These are phyloP conservation scores for Rhizoclosmatium globosum DNA, from an alignment of 192 early-diverging fungal genomes.

Conservation along the genomic window DNA sequence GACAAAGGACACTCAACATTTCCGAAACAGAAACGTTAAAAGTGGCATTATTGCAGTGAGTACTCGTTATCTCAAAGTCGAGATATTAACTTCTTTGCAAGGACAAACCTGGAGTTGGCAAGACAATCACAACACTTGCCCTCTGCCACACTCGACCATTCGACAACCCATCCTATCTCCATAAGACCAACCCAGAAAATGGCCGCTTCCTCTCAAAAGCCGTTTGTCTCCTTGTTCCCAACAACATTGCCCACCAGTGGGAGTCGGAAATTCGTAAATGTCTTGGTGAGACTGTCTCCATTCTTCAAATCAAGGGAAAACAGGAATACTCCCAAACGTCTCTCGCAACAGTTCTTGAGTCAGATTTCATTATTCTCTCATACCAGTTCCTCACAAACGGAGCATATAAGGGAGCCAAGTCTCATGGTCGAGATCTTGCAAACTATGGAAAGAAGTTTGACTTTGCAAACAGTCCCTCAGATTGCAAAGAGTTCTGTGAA, in stretches of 20 bases:
- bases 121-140: conserved; percentile 22
- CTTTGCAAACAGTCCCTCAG: neutral
- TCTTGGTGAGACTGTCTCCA: conserved; percentile 11
- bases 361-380: conserved; percentile 14
- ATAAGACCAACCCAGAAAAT: neutral
- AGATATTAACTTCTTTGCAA: neutral
- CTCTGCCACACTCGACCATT: conserved; percentile 27
- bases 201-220: conserved; percentile 12
- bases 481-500: neutral
- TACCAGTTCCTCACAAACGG: conserved; percentile 33
- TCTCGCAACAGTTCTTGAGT: neutral
- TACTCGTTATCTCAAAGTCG: neutral
- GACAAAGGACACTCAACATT: neutral
- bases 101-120: conserved; percentile 34
- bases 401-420: neutral
- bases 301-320: conserved; percentile 34
- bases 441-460: neutral
- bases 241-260: conserved; percentile 30
- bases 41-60: conserved; percentile 14
- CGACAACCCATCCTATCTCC: conserved; percentile 3
- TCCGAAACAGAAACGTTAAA: neutral
- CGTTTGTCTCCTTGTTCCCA: conserved; percentile 12
- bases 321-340: neutral
- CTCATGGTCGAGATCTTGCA: neutral
- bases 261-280: conserved; percentile 27